Evolutionary conservation across 352 stramenopile genomes (phyloP), one percentile per base, ranked within the genome.

Genomic region (Globisporangium irregulare): DNA sequence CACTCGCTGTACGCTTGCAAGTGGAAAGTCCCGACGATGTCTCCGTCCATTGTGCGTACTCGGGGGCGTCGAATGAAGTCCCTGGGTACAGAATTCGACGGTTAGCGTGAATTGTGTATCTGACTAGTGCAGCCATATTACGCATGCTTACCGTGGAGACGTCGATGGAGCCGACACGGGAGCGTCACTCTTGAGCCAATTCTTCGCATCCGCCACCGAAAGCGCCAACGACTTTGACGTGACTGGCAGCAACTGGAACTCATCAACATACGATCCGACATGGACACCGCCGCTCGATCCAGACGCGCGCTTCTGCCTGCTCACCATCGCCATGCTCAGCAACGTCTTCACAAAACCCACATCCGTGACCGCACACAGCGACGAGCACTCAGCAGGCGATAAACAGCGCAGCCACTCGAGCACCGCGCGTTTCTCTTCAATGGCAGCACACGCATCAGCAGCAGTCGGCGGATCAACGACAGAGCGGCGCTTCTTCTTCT

Each of bases 341-440:
- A 94, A 65, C 15, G 86, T 92, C 70, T 93, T 93, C 41, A 94
- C 87, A 64, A 95, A 93, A 6, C 77, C 72, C 6, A 70, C 76
- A 54, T 95, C 84, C 20, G 84, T 80, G 25, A 92, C 74, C 34
- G 77, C 82, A 61, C 76, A 84, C 32, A 95, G 67, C 54, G 87
- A 92, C 59, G 76, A 73, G 67, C 86, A 75, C 53, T 93, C 82
- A 38, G 70, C 62, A 0, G 76, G 51, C 3, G 63, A 75, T 4
- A 91, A 63, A 8, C 63, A 59, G 14, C 62, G 73, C 9, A 95
- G 59, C 86, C 87, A 93, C 62, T 72, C 71, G 46, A 90, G 64
- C 15, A 91, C 62, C 22, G 67, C 59, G 20, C 64, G 68, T 63
- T 82, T 86, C 57, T 81, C 66, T 12, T 67, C 38, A n/a, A 50